Base-by-base conservation (phyloP, 352 stramenopile genomes). In the Phytophthora rubi region DNA sequence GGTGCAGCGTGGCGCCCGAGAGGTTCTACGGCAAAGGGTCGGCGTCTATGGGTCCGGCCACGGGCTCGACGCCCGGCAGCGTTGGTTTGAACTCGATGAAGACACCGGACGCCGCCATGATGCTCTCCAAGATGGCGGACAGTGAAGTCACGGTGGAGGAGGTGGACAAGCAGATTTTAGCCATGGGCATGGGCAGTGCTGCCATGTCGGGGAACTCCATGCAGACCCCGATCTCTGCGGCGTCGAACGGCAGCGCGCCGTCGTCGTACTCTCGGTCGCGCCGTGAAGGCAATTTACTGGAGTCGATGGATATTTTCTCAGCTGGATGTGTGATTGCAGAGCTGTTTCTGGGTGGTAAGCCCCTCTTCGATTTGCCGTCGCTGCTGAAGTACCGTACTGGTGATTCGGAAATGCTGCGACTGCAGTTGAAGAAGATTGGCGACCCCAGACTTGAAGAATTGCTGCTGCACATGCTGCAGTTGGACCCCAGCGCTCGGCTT, bases 291-390 rank as follows among this genome's bases (percentile, higher is more conserved):
- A 86, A 70, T 54, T 78, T 95, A 42, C 68, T 88, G 1, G 81
- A 93, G 48, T 96, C 94, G 10, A 99, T 99, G 96, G 98, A 99
- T 81, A 96, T 99, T 53, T 99, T 99, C 80, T 99, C 97, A 44
- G 85, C 97, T 9, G 98, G 98, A 9, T 99, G 98, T 79, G 94
- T 99, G 4, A 98, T 99, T 44, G 97, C 98, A 10, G 97, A 99
- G 81, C 60, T 97, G 15, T 98, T 98, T 70, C 77, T 99, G 15
- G 98, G 97, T 68, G 98, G 97, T 18, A 98, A 98, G 60, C 89
- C 92, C 37, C 85, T 98, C 13, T 92, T 99, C 51, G 97, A 99
- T 77, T 78, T 99, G 4, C 90, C 93, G 21, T 90, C 85, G n/a
- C 66, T 98, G 13, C 74, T 98, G 13, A 91, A 92, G 45, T 97